These are phyloP conservation scores for Panicum hallii DNA, from an alignment of 202 grass and related monocot species.

Conservation along the genomic window DNA sequence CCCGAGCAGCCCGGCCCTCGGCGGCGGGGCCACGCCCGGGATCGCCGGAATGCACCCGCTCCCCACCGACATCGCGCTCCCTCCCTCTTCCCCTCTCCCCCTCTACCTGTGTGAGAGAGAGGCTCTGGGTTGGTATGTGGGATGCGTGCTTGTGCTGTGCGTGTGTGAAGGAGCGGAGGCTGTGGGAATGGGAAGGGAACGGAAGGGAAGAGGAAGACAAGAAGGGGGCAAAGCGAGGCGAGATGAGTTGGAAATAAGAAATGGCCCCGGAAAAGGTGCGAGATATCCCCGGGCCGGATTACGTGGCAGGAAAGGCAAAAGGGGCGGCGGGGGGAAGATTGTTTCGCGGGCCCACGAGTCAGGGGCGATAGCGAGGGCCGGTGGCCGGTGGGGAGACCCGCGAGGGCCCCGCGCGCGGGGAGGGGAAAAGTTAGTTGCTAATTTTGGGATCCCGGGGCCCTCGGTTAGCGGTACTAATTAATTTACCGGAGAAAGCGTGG, in stretches of 20 bases:
- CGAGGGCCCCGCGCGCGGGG: not conserved
- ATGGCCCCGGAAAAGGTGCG: constrained; percentile 23
- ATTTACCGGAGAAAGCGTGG: constrained; percentile 1
- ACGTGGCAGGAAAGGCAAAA: constrained; percentile 39
- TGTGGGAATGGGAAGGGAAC: not conserved
- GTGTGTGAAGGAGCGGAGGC: constrained; percentile 12
- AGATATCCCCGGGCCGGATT: constrained; percentile 25
- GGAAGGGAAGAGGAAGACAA: not conserved
- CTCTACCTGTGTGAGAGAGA: not conserved
- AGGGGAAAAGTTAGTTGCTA: constrained; percentile 9
- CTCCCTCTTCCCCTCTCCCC: not conserved
- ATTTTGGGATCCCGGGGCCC: constrained; percentile 45
- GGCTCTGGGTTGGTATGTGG: not conserved
- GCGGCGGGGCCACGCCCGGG: constrained; percentile 32
- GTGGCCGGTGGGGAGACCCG: not conserved
- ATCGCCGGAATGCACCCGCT: constrained; percentile 55
- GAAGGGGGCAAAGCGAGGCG: not conserved
- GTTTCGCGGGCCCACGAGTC: constrained; percentile 39
- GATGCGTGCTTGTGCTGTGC: not conserved
- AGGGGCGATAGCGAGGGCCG: not conserved
- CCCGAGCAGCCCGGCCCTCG: not conserved
- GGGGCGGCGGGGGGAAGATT: not conserved
- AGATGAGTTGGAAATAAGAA: constrained; percentile 7
- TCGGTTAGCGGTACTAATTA: not conserved
- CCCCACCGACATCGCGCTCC: constrained; percentile 45